These are phyloP conservation scores for Acanthamoeba triangularis DNA, from an alignment of 208 protist genomes.

Conservation along the genomic window DNA sequence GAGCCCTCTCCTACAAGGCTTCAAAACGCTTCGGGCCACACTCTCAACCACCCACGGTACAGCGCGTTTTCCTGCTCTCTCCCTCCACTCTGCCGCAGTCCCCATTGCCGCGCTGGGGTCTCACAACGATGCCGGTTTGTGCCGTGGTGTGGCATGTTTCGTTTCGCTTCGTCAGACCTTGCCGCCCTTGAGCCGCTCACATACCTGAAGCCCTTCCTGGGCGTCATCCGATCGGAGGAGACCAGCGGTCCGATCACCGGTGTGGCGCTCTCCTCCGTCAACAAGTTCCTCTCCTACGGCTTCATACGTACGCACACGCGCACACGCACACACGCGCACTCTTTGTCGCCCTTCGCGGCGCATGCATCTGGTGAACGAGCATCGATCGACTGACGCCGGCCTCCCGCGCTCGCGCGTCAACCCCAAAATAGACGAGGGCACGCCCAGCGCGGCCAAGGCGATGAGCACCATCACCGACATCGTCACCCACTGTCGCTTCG, in stretches of 20 bases:
- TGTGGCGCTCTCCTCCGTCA: constrained; percentile 83
- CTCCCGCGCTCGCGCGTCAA: background rate
- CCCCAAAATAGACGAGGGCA: constrained; percentile 47
- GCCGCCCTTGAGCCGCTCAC: constrained; percentile 72
- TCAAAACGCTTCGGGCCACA: constrained; percentile 49
- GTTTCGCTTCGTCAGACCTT: constrained; percentile 75
- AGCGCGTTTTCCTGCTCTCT: background rate
- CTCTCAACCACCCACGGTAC: background rate
- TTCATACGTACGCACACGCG: constrained; percentile 28
- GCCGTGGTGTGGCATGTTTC: too few relatives aligned
- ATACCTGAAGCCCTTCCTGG: constrained; percentile 85
- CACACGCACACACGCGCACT: background rate
- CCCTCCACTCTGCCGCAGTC: background rate
- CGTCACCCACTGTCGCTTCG: constrained; percentile 84
- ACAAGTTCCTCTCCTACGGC: constrained; percentile 81
- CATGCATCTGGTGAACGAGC: too few relatives aligned
- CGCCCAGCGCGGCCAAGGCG: constrained; percentile 73
- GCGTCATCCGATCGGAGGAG: constrained; percentile 83
- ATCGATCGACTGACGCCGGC: background rate
- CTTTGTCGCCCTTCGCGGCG: too few relatives aligned
- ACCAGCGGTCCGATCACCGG: constrained; percentile 87
- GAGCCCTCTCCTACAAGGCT: constrained; percentile 46
- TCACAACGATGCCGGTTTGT: background rate
- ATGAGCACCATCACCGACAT: constrained; percentile 80
- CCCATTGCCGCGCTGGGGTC: too few relatives aligned